Conservation (phyloP, 805 yeast genomes). For the Blastobotrys attinorum region DNA sequence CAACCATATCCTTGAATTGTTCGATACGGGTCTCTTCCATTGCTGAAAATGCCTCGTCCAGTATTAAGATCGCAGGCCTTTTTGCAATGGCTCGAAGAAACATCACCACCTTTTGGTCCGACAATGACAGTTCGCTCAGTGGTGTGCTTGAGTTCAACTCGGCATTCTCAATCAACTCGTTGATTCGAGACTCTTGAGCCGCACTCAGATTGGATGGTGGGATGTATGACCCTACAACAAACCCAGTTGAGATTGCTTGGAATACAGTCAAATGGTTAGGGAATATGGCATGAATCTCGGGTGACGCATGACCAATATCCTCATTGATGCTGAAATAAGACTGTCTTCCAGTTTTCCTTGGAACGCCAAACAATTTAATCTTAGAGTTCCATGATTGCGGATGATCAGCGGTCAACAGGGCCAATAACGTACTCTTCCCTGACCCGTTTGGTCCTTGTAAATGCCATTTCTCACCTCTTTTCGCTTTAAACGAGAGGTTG, state of each 20-base stretch:
- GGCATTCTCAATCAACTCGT: conserved; percentile 41
- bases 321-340: conserved; percentile 74
- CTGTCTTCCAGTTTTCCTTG: conserved; percentile 65
- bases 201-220: conserved; percentile 38
- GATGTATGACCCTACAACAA: conserved; percentile 54
- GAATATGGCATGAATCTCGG: conserved; percentile 86
- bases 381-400: conserved; percentile 90
- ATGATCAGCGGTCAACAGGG: conserved; percentile 86
- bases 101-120: conserved; percentile 70
- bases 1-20: conserved; percentile 45
- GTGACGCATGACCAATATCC: conserved; percentile 79
- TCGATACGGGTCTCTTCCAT: conserved; percentile 62
- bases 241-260: conserved; percentile 66
- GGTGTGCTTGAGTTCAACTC: conserved; percentile 34
- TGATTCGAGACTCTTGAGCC: conserved; percentile 34
- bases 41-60: conserved; percentile 91
- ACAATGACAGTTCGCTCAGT: conserved; percentile 52
- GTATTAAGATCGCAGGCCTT: conserved; percentile 65
- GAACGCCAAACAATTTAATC: conserved; percentile 54
- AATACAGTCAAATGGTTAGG: conserved; percentile 47
- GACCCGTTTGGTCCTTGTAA: conserved; percentile 84
- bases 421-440: conserved; percentile 83
- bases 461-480: conserved; percentile 78
- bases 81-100: conserved; percentile 73
- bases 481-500: conserved; percentile 58